Percentiles rank a stretch among this genome's conserved stretches.
Conservation (phyloP, 495 filamentous ascomycete genomes). For the Schizothecium vesticola region DNA sequence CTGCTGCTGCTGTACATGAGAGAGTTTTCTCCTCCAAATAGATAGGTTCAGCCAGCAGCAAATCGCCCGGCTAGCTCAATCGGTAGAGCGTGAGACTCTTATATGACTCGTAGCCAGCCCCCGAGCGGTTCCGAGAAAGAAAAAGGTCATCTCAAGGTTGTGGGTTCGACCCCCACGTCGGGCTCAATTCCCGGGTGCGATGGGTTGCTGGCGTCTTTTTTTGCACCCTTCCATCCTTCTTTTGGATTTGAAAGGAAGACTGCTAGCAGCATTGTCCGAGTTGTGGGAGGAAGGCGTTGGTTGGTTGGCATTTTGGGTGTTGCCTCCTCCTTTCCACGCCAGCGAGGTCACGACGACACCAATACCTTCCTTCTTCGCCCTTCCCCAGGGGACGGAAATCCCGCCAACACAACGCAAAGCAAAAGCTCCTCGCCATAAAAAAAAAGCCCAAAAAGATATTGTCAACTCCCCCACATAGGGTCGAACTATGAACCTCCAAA, state of each 20-base stretch:
- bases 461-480: neutral
- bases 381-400: too few species aligned
- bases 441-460: neutral
- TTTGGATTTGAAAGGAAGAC: too few species aligned
- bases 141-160: neutral
- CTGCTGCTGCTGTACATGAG: neutral
- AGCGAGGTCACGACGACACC: too few species aligned
- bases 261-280: too few species aligned
- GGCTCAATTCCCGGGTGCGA: neutral
- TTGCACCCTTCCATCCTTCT: neutral
- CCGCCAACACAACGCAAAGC: too few species aligned
- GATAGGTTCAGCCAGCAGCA: neutral
- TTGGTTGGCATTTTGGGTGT: too few species aligned
- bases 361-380: too few species aligned
- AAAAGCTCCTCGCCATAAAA: too few species aligned
- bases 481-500: neutral
- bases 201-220: neutral
- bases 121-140: too few species aligned
- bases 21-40: accelerated
- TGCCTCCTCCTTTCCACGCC: too few species aligned
- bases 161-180: neutral
- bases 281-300: too few species aligned
- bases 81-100: slow-evolving; percentile 83
- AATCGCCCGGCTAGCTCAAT: slow-evolving; percentile 62
- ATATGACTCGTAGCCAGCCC: too few species aligned